These are phyloP conservation scores for Dimocarpus longan DNA, from an alignment of 345 rosid species.

Conservation along the genomic window DNA sequence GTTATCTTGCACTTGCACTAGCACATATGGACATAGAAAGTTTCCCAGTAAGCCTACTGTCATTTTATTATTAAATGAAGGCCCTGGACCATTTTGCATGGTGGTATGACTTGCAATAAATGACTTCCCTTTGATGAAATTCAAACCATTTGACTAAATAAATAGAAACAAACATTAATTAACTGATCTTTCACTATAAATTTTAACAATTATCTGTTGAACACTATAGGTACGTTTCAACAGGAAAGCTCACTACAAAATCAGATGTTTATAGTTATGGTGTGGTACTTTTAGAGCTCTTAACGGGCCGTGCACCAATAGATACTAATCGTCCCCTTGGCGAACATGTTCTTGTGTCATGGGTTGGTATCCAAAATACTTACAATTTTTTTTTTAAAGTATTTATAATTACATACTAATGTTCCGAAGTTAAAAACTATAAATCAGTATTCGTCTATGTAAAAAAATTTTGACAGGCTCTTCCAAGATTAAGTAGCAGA, in stretches of 20 bases:
- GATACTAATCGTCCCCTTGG: constrained; percentile 70
- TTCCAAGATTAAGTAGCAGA: constrained; percentile 77
- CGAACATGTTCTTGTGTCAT: constrained; percentile 84
- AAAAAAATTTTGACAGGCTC: constrained; percentile 54
- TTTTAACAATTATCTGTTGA: not conserved
- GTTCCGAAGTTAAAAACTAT: not conserved
- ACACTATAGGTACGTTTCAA: constrained; percentile 74
- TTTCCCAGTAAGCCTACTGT: constrained; percentile 23
- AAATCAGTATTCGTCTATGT: not conserved
- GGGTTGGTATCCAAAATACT: constrained; percentile 58
- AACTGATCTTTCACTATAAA: not conserved
- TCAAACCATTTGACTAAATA: not conserved
- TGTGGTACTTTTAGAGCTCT: constrained; percentile 72
- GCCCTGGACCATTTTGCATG: not conserved
- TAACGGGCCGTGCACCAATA: constrained; percentile 81
- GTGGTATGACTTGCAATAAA: not conserved
- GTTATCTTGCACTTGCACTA: constrained; percentile 18
- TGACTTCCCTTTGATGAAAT: not conserved
- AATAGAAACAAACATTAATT: not conserved
- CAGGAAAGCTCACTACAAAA: constrained; percentile 89
- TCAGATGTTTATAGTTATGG: constrained; percentile 95
- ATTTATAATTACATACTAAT: not conserved
- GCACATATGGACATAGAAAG: constrained; percentile 31
- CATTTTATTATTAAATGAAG: constrained; percentile 35
- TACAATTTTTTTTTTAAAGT: not conserved